phyloP scores from a whole-genome alignment of 306 rosid genomes.

The Cucumis melo region DNA sequence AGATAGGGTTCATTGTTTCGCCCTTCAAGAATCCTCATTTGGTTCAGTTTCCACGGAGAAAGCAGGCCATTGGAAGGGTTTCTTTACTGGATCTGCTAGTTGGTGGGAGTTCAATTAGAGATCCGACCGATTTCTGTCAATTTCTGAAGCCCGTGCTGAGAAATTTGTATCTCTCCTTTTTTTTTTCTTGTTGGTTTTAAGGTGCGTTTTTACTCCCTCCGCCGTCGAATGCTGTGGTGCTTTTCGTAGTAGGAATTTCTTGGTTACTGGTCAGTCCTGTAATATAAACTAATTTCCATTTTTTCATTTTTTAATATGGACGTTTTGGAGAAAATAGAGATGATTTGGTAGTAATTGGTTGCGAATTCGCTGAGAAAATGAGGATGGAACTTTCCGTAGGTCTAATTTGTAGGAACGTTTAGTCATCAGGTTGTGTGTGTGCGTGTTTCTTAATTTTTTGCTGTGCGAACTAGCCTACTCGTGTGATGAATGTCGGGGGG shows the following conservation, averaged over 20 bases:
- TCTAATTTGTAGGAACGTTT: background rate
- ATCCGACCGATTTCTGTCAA: conserved; percentile 7
- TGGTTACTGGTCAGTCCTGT: background rate
- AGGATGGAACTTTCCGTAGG: background rate
- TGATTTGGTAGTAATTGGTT: background rate
- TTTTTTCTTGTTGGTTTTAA: background rate
- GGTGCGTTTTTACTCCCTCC: background rate
- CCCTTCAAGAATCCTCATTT: background rate
- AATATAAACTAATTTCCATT: background rate
- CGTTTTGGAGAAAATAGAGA: background rate
- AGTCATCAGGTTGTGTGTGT: background rate
- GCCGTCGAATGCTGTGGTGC: background rate
- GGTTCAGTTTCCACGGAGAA: background rate
- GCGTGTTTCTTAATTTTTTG: background rate
- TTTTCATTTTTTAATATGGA: background rate
- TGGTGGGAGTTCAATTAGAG: conserved; percentile 4
- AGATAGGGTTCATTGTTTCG: conserved; percentile 17
- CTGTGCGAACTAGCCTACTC: background rate
- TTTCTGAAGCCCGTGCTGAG: background rate
- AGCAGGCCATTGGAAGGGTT: conserved; percentile 5
- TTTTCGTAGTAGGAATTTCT: background rate
- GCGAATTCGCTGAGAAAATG: background rate
- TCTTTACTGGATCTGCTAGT: conserved; percentile 12
- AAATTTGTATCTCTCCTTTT: background rate
- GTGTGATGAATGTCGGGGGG: background rate